phyloP scores from a whole-genome alignment of 2,329 filamentous ascomycete species.

The Paracoccidioides brasiliensis region DNA sequence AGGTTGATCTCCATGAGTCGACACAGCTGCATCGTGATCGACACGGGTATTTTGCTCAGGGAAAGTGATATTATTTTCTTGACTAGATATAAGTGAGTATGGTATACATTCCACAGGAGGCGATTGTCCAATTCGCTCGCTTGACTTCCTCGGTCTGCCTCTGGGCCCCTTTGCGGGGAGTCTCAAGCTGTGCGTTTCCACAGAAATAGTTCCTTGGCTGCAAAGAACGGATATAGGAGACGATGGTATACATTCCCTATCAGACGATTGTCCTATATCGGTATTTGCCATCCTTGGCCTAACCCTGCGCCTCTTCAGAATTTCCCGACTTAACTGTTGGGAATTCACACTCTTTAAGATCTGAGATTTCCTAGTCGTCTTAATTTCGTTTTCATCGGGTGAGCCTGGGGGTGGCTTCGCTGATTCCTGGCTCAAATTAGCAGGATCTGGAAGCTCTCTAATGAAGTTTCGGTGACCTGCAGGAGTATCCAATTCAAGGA shows the following conservation, averaged over 20 bases:
- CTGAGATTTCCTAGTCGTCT: not conserved
- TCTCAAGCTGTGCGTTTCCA: not conserved
- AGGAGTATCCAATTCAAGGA: slow-evolving; percentile 18
- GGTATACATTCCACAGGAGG: not conserved
- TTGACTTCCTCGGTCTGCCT: not conserved
- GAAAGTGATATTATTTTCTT: not conserved
- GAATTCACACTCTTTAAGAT: slow-evolving; percentile 6
- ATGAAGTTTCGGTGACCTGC: slow-evolving; percentile 5
- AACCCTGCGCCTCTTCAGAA: not conserved
- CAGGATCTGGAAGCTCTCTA: not conserved
- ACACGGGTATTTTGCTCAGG: not conserved
- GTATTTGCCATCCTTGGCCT: not conserved
- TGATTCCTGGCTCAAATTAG: not conserved
- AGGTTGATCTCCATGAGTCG: not conserved
- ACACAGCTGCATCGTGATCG: not conserved
- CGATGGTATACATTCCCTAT: not conserved
- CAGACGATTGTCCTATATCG: not conserved
- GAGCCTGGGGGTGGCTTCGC: not conserved
- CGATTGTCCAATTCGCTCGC: not conserved
- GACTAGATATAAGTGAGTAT: not conserved
- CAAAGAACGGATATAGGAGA: not conserved
- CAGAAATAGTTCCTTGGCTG: not conserved
- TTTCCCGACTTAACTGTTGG: slow-evolving; percentile 1
- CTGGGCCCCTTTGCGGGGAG: not conserved
- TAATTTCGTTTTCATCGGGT: not conserved